Evolutionary conservation across 164 flowering plant genomes (phyloP).

Genomic region (Magnolia kwangsiensis): DNA sequence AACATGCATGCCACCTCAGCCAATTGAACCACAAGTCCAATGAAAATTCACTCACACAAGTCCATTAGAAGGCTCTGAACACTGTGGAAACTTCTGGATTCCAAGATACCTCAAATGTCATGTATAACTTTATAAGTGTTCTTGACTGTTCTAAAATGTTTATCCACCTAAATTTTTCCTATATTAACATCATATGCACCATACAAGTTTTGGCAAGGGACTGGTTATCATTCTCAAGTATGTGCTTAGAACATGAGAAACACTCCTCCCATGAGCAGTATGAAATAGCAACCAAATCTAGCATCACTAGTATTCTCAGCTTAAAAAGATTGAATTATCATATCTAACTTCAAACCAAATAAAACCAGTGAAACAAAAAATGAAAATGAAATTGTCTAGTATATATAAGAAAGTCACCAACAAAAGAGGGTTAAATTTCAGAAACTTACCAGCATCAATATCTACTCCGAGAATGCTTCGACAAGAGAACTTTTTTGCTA

Average conservation of each 20-base stretch:
- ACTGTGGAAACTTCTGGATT: neutral
- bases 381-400: neutral
- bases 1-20: neutral
- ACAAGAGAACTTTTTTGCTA: conserved; percentile 80
- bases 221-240: neutral
- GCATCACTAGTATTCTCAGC: neutral
- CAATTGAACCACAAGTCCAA: neutral
- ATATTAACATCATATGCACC: neutral
- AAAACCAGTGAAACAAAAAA: neutral
- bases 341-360: neutral
- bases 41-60: neutral
- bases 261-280: neutral
- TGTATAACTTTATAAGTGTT: too few relatives aligned
- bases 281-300: neutral
- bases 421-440: neutral
- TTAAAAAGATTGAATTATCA: neutral
- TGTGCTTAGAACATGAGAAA: neutral
- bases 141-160: neutral
- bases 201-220: neutral
- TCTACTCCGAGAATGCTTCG: conserved; percentile 77
- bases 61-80: neutral
- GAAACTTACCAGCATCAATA: conserved; percentile 70
- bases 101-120: neutral
- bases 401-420: conserved; percentile 2
- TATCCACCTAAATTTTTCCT: neutral